Conservation (phyloP, 148 eudicot genomes). For the Linanthus parryae region DNA sequence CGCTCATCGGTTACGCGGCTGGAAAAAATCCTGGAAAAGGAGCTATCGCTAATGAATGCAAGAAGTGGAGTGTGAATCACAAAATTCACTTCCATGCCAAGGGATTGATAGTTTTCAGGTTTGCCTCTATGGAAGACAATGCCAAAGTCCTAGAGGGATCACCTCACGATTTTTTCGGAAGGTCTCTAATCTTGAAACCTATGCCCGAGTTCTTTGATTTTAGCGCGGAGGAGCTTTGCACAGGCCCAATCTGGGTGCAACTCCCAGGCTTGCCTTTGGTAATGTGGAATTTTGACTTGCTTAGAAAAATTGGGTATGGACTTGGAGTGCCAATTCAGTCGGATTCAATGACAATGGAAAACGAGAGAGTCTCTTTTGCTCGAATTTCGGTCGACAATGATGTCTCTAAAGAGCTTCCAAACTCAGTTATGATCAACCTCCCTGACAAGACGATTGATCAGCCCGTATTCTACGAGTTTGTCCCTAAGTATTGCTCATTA, state of each 20-base stretch:
- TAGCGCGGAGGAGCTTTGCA: neutral
- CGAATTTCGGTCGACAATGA: neutral
- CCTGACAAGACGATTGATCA: neutral
- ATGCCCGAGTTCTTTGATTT: neutral
- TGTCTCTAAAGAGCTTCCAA: neutral
- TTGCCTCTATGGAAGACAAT: neutral
- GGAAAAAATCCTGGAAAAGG: neutral
- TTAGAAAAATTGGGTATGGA: neutral
- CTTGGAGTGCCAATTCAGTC: neutral
- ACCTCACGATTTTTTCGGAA: neutral
- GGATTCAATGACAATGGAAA: neutral
- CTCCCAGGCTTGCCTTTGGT: neutral
- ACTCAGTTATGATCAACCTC: neutral
- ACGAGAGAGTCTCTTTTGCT: neutral
- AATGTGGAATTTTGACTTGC: neutral
- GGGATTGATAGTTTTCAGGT: neutral
- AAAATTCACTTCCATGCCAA: neutral
- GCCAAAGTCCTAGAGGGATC: neutral
- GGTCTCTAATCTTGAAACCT: neutral
- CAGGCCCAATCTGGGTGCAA: neutral
- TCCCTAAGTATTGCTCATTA: neutral
- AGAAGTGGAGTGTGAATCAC: neutral
- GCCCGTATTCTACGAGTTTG: neutral
- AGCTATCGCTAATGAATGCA: neutral
- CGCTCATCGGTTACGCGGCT: neutral